These are phyloP conservation scores for Phialophora tarda DNA, from an alignment of 2,329 filamentous ascomycete genomes.

Conservation along the genomic window DNA sequence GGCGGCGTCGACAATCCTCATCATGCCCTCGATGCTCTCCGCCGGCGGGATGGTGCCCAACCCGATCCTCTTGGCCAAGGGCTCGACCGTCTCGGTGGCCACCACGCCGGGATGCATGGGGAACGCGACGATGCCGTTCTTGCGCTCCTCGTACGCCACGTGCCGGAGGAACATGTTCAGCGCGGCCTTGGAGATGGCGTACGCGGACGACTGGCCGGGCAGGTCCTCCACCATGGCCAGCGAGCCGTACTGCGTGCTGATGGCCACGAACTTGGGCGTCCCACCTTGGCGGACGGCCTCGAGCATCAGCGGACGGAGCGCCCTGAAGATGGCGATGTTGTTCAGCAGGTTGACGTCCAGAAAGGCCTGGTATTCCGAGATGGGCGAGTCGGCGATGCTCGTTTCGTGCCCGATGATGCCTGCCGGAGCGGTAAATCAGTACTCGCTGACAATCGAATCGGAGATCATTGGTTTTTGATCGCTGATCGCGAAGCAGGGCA, in stretches of 20 bases:
- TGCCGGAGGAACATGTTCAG: constrained; percentile 53
- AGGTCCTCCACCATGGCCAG: constrained; percentile 27
- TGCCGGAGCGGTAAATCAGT: constrained; percentile 5
- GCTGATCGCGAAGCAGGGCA: no score
- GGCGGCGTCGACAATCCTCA: constrained; percentile 44
- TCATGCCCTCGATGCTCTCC: constrained; percentile 49
- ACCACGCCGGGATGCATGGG: constrained; percentile 54
- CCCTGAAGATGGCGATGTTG: constrained; percentile 27
- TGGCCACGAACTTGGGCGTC: constrained; percentile 27
- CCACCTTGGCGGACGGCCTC: constrained; percentile 20
- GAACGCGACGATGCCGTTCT: constrained; percentile 46
- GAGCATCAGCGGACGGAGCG: constrained; percentile 25
- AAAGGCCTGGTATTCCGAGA: constrained; percentile 23
- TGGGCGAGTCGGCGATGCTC: constrained; percentile 18
- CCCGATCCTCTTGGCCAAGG: constrained; percentile 43
- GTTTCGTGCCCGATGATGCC: constrained; percentile 30
- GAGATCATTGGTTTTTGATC: no score
- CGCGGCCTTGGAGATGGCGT: constrained; percentile 52
- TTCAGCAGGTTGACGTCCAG: constrained; percentile 30
- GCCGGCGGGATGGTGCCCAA: constrained; percentile 47
- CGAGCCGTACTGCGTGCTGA: constrained; percentile 31
- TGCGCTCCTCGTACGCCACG: constrained; percentile 48
- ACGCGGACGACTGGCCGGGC: constrained; percentile 39
- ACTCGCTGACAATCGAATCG: neutral
- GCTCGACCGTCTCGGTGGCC: constrained; percentile 44